Base-by-base conservation (phyloP, 352 stramenopile genomes). In the Phytopythium oedochilum region DNA sequence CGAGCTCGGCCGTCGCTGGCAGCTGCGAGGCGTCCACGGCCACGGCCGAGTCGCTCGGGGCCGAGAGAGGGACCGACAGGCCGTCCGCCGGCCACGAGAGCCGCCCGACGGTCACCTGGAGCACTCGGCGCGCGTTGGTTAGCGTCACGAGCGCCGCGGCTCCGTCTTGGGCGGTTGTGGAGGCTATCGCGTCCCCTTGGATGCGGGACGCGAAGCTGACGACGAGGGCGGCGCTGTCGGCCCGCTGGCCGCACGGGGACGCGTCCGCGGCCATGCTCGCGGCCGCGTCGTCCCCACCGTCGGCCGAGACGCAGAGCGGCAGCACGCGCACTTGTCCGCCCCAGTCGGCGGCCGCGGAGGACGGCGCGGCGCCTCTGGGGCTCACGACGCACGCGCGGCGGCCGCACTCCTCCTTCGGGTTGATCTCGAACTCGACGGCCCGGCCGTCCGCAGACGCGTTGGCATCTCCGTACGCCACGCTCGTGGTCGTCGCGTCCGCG, bases 141-240 rank as follows among this genome's bases (percentile, higher is more conserved):
- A 84, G 38, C 50, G 65, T 71, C 9, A 84, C 69, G 3, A 78
- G 25, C 9, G 44, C 2, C 0, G 46, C 59, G 31, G 68, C 51
- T 5, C 18, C 48, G 10, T 23, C 57, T 3, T 45, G 50, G 20
- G 39, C 39, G 6, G 57, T 32, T 32, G 32, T 62, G 8, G 59
- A 22, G 10, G 40, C 32, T 22, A 82, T 81, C 23, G 61, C 64
- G 23, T 78, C 71, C 12, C 74, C 74, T 4, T 68, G 39, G 23
- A 84, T 71, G 6, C 71, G 70, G 51, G 78, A 82, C 0, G 74
- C 71, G 61, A 85, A 80, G 59, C 71, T 85, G n/a, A 83, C 52
- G 1, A 82, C 70, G n/a, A 85, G 56, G 56, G 76, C 60, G 17
- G 74, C 79, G 25, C 32, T 58, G 15, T 59, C 62, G 5, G 74